Conservation (phyloP, 2,329 filamentous ascomycete genomes). For the Trichoderma asperellum region DNA sequence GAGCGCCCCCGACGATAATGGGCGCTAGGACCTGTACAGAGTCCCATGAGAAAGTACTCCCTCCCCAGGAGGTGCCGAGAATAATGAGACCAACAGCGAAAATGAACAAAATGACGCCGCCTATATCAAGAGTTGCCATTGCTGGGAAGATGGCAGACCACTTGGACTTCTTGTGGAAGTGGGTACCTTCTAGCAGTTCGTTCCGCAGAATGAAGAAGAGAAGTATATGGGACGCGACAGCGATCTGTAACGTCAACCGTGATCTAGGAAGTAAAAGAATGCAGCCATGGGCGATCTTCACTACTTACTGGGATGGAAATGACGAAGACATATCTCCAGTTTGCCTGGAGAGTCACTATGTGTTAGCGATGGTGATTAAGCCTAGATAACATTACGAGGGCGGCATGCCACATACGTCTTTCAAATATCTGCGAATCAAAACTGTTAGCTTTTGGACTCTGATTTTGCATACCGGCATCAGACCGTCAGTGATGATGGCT, state of each 20-base stretch:
- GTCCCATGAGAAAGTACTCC: background rate
- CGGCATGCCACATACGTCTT: background rate
- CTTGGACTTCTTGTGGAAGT: background rate
- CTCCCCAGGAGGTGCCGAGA: background rate
- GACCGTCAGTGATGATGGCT: background rate
- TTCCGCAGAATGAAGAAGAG: background rate
- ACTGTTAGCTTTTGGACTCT: background rate
- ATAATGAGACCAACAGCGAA: background rate
- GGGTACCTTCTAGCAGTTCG: background rate
- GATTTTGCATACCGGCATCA: background rate
- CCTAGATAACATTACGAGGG: background rate
- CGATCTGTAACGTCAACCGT: background rate
- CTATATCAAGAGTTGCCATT: background rate
- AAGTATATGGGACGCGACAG: background rate
- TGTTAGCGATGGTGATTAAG: background rate
- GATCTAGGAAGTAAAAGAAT: too few species aligned
- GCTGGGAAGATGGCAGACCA: background rate
- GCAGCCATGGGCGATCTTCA: background rate
- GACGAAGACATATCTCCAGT: background rate
- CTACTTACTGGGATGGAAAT: background rate
- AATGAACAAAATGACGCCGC: background rate
- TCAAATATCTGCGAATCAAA: background rate
- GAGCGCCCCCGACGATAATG: background rate
- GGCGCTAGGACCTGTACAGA: background rate
- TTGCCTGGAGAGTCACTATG: background rate